Evolutionary conservation across 2,329 filamentous ascomycete species (phyloP), one percentile per base, ranked within the genome.

Genomic region (Aspergillus awamori): DNA sequence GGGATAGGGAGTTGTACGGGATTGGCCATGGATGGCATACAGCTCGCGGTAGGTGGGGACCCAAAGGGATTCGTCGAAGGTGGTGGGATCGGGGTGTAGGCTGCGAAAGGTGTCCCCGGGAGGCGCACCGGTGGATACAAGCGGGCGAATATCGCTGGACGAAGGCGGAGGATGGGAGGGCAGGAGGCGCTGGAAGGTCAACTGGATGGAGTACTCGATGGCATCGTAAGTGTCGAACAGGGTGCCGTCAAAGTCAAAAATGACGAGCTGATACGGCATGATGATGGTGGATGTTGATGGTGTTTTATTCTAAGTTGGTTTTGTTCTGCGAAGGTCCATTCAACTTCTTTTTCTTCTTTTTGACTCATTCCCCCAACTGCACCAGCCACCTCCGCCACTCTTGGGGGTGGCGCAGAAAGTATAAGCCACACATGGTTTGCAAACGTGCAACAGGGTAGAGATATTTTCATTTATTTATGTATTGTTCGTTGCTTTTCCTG

Each of bases 221-320:
- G 65, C 63, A 4, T 60, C 61, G 41, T 62, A 52, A 28, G 65
- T 62, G 57, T 66, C 57, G 47, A 65, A 65, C 41, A 66, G 54
- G 1, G 65, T 66, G 57, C 65, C 65, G 38, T 66, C 65, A 48
- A 66, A 66, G 57, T 66, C 65, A 47, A 66, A 60, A 10, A 66
- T 62, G 20, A 63, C 45, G 10, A 66, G 54, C 22, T 65, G 48
- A 20, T 48, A 53, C 49, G 55, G 58, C 33, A 33, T 52, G n/a
- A 13, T n/a, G 24, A n/a, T 7, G 7, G 26, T 10, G 8, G 30
- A 10, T 33, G 10, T 4, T 33, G 30, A 1, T 33, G 30, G 10
- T 26, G 26, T 11, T 33, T 33, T 33, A 13, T 13, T 36, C 11
- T 13, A 36, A 36, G 33, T 30, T 30, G 28, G 10, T 8, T 10